Base-by-base conservation (phyloP, 2,329 filamentous ascomycete species). In the Curvularia hawaiiensis region DNA sequence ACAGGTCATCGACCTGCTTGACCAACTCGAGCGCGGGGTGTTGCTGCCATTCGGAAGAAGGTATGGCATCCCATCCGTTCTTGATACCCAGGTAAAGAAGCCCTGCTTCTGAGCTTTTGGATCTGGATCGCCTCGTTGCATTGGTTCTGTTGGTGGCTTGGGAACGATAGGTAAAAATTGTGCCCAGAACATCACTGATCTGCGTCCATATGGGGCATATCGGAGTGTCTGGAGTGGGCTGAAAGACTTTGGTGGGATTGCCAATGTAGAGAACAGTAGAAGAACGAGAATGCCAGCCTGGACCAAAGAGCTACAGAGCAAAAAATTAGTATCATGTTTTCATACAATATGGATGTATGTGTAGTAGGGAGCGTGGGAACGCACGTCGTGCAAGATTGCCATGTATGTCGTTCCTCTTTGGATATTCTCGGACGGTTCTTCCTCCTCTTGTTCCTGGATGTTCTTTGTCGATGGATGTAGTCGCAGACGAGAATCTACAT, bases 261-360 rank as follows among this genome's bases (percentile, higher is more conserved):
- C 63, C 67, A 12, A 75, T 64, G 52, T 75, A 67, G 4, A 74
- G 62, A 38, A 74, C 54, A 1, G 71, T 63, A 2, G 72, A 72
- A 3, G 68, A 70, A 1, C 72, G 72, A 50, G 60, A 67, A 7
- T 63, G 64, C 68, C 68, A 74, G 35, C 60, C 52, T 12, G 67
- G 64, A 4, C 73, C 72, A 33, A 74, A 73, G 31, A 74, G 63
- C 61, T 76, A 48, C 4, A 6, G 20, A 11, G 14, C 14, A 14
- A 18, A 18, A 12, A 26, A 11, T 40, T 8, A 31, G 30, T 43
- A 16, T 33, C 8, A 2, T 20, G 26, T 35, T 3, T 12, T 14
- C 16, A 26, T 20, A 18, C 1, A n/a, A 22, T 26, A 12, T 16
- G 6, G 24, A 24, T 8, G 3, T 20, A 1, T 24, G 22, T 31